Percentiles rank a stretch among this genome's conserved stretches.
Conservation (phyloP, 768 basidiomycete species). For the Trametes cubensis region DNA sequence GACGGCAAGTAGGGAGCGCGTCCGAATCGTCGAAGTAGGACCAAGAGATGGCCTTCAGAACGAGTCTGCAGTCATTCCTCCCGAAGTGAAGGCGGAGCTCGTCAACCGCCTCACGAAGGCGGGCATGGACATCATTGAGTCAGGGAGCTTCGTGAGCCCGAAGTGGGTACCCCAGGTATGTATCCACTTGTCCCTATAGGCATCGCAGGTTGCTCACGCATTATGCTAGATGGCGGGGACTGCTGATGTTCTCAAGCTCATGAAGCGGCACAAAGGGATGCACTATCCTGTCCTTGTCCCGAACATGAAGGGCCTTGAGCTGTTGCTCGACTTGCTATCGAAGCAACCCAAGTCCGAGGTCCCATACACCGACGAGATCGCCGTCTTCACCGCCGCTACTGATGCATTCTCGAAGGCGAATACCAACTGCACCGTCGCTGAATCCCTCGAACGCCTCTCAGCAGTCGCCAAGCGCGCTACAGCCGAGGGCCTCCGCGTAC, state of each 20-base stretch:
- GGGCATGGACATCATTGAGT: constrained; percentile 73
- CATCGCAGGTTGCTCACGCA: neutral
- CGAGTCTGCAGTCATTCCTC: constrained; percentile 72
- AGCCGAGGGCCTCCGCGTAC: constrained; percentile 65
- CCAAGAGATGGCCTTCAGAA: constrained; percentile 94
- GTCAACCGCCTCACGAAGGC: constrained; percentile 72
- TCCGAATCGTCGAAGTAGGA: constrained; percentile 82
- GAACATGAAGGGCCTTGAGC: constrained; percentile 75
- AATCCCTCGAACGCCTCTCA: constrained; percentile 66
- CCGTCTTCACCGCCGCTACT: constrained; percentile 88
- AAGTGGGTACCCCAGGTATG: constrained; percentile 91
- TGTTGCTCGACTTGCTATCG: constrained; percentile 60
- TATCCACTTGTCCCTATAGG: neutral
- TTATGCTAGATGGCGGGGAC: constrained; percentile 81
- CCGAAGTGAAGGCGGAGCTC: constrained; percentile 76
- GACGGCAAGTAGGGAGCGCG: constrained; percentile 13
- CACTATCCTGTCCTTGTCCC: constrained; percentile 83
- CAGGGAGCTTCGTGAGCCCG: constrained; percentile 89
- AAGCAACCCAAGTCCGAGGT: constrained; percentile 34
- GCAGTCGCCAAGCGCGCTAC: constrained; percentile 63
- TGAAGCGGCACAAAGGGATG: constrained; percentile 54
- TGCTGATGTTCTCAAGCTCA: constrained; percentile 64
- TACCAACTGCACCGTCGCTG: constrained; percentile 72
- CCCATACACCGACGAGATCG: constrained; percentile 76
- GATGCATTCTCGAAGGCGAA: constrained; percentile 87